Evolutionary conservation across 805 yeast genomes (phyloP).

Genomic region (Wickerhamomyces chaumierensis): DNA sequence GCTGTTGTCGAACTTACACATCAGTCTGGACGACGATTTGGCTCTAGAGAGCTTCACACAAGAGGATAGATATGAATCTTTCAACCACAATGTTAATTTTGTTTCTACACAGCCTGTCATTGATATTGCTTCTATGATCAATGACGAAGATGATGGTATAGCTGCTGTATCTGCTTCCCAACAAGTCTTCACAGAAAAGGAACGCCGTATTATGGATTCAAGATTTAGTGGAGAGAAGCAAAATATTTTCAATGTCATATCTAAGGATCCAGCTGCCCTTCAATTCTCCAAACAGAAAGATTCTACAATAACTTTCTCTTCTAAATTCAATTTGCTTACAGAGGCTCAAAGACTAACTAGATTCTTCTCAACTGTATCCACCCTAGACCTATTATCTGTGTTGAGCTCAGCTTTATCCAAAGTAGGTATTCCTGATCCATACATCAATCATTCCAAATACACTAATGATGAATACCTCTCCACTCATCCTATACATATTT

Average conservation of each 20-base stretch:
- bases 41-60: constrained; percentile 4
- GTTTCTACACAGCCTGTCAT: constrained; percentile 37
- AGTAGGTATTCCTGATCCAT: constrained; percentile 26
- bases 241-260: constrained; percentile 25
- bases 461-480: constrained; percentile 2
- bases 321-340: constrained; percentile 15
- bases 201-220: constrained; percentile 20
- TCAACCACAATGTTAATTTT: constrained; percentile 8
- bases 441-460: constrained; percentile 2
- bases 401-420: constrained; percentile 31
- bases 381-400: constrained; percentile 31
- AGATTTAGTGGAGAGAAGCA: constrained; percentile 18
- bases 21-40: constrained; percentile 40
- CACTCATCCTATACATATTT: constrained; percentile 9
- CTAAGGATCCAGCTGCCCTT: constrained; percentile 38
- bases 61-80: constrained; percentile 12
- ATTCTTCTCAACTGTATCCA: constrained; percentile 34
- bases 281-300: constrained; percentile 25
- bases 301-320: constrained; percentile 7
- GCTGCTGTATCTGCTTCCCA: constrained; percentile 24
- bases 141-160: constrained; percentile 22
- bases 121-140: constrained; percentile 30
- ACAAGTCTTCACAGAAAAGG: constrained; percentile 27
- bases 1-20: constrained; percentile 38
- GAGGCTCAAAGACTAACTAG: constrained; percentile 33